These are phyloP conservation scores for Mycosphaerella sp. DNA, from an alignment of 2,329 filamentous ascomycete species.

Conservation along the genomic window DNA sequence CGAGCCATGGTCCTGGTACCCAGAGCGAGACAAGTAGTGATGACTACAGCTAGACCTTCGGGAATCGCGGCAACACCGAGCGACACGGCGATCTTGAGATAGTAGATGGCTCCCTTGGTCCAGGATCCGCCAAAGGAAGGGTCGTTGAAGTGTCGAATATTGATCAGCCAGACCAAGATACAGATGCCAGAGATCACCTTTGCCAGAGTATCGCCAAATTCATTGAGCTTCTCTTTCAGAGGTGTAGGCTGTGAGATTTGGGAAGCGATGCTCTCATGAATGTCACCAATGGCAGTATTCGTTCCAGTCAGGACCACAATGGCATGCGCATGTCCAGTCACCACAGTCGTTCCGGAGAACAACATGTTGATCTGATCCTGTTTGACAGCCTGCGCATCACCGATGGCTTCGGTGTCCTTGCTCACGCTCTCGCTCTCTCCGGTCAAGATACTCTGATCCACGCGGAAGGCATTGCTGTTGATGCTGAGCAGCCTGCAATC, in stretches of 20 bases:
- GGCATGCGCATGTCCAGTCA: conserved; percentile 86
- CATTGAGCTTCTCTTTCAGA: conserved; percentile 96
- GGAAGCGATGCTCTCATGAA: conserved; percentile 95
- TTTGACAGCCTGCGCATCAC: conserved; percentile 80
- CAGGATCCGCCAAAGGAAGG: conserved; percentile 79
- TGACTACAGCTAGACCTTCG: conserved; percentile 94
- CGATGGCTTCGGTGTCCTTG: conserved; percentile 66
- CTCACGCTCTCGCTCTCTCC: conserved; percentile 96
- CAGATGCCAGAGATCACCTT: conserved; percentile 99
- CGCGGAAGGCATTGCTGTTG: conserved; percentile 93
- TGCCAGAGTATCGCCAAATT: conserved; percentile 91
- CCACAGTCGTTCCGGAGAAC: conserved; percentile 96
- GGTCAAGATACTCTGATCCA: conserved; percentile 95
- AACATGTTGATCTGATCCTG: conserved; percentile 98
- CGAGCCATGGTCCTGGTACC: conserved; percentile 98
- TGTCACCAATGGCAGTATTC: conserved; percentile 93
- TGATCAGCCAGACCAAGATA: conserved; percentile 95
- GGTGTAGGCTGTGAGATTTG: conserved; percentile 98
- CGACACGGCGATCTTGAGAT: conserved; percentile 97
- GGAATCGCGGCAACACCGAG: conserved; percentile 97
- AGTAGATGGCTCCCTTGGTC: conserved; percentile 98
- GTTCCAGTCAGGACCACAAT: conserved; percentile 85
- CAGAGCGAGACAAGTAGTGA: conserved; percentile 94
- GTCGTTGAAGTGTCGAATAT: conserved; percentile 94
- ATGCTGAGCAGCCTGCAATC: conserved; percentile 87